Percentiles rank a stretch among this genome's conserved stretches.
Conservation (phyloP, 345 rosid species). For the Arabidopsis suecica region DNA sequence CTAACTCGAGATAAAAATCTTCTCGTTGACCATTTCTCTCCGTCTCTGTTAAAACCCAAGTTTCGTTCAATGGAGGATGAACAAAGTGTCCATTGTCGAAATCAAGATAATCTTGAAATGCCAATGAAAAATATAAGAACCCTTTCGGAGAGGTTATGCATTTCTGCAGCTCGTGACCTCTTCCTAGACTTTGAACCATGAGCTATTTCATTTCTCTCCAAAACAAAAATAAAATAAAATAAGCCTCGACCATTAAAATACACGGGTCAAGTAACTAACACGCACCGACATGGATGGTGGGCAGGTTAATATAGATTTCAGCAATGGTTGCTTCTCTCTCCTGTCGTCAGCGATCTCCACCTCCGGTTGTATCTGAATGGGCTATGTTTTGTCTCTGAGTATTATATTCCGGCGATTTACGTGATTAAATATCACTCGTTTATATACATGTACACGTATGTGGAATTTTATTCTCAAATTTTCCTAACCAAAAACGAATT, state of each 20-base stretch:
- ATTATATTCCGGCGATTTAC: too few species aligned
- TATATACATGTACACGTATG: neutral
- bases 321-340: too few species aligned
- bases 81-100: neutral
- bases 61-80: neutral
- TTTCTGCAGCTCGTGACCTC: constrained; percentile 85
- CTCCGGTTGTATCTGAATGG: too few species aligned
- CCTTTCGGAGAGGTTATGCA: constrained; percentile 87
- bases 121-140: constrained; percentile 20
- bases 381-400: too few species aligned
- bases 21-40: constrained; percentile 74
- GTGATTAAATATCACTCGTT: neutral
- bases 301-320: too few species aligned
- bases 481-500: constrained; percentile 9
- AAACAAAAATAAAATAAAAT: neutral
- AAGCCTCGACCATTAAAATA: neutral
- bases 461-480: neutral
- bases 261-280: neutral
- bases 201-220: constrained; percentile 46
- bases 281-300: too few species aligned
- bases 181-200: constrained; percentile 62
- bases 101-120: constrained; percentile 2
- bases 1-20: constrained; percentile 32
- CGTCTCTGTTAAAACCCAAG: constrained; percentile 49
- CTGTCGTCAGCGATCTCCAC: too few species aligned